Evolutionary conservation across 192 early-diverging fungal species (phyloP).

Genomic region (Entomortierella parvispora): DNA sequence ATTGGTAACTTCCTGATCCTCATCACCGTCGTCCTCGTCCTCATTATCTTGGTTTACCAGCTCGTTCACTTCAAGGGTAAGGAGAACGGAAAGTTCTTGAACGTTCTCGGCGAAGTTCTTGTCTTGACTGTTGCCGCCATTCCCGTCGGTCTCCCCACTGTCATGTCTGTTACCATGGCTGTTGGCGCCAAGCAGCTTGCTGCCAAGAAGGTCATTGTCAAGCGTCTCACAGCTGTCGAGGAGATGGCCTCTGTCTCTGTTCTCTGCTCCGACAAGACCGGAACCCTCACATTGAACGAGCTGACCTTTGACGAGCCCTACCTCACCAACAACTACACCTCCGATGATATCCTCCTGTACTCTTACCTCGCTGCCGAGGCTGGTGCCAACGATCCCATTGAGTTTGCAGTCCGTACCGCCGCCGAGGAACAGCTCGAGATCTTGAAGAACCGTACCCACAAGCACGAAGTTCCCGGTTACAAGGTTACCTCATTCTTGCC

Average conservation of each 20-base stretch:
- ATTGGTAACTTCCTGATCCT: too few relatives aligned
- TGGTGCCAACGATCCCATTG: conserved; percentile 83
- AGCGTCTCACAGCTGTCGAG: conserved; percentile 82
- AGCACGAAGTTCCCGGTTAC: conserved; percentile 86
- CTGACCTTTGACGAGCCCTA: conserved; percentile 84
- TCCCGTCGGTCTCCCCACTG: too few relatives aligned
- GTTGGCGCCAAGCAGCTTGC: too few relatives aligned
- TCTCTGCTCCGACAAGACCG: conserved; percentile 81
- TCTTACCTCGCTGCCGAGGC: conserved; percentile 70
- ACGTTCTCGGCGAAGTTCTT: too few relatives aligned
- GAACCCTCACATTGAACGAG: conserved; percentile 85
- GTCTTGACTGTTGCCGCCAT: too few relatives aligned
- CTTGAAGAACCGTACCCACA: conserved; percentile 66
- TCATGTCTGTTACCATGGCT: too few relatives aligned
- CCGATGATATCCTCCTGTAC: conserved; percentile 77
- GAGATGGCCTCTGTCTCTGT: conserved; percentile 57
- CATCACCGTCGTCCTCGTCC: too few relatives aligned
- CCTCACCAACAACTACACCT: conserved; percentile 65
- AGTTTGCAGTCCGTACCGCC: conserved; percentile 77
- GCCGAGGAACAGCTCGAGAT: conserved; percentile 67
- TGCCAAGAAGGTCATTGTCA: conserved; percentile 85
- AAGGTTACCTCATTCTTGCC: conserved; percentile 89
- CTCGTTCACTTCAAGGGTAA: too few relatives aligned
- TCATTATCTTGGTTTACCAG: too few relatives aligned
- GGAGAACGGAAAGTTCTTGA: too few relatives aligned